A percentile compares a stretch with the other conserved stretches of the same genome.
These are phyloP conservation scores for Lactifluus echinatus DNA, from an alignment of 768 basidiomycete genomes.

Conservation along the genomic window DNA sequence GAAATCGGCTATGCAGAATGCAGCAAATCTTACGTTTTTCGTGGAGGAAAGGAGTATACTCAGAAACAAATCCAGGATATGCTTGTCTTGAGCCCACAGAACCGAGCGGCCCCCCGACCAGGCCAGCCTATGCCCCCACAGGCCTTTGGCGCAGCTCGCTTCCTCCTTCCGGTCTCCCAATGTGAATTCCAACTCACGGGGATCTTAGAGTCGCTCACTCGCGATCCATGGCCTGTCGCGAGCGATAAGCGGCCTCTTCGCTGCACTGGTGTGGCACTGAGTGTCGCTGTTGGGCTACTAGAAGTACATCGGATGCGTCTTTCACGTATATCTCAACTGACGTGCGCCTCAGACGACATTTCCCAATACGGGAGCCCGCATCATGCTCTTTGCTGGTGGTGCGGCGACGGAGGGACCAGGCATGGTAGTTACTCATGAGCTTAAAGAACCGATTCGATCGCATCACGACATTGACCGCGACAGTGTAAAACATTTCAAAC, in stretches of 20 bases:
- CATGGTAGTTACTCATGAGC: conserved; percentile 90
- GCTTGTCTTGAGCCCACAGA: conserved; percentile 77
- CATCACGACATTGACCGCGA: conserved; percentile 99
- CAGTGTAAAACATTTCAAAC: conserved; percentile 94
- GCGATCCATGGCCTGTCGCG: conserved; percentile 97
- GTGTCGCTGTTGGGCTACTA: conserved; percentile 85
- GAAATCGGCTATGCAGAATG: conserved; percentile 96
- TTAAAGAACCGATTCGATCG: conserved; percentile 95
- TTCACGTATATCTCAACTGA: not conserved
- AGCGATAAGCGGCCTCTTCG: conserved; percentile 88
- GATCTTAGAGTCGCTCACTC: conserved; percentile 76
- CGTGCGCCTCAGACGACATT: conserved; percentile 56
- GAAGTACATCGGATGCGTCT: conserved; percentile 43
- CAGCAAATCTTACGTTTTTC: conserved; percentile 98
- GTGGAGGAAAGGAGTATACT: conserved; percentile 92
- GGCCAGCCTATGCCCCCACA: conserved; percentile 77
- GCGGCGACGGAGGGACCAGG: conserved; percentile 96
- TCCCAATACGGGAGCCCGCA: conserved; percentile 90
- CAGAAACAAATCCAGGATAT: conserved; percentile 98
- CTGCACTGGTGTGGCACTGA: conserved; percentile 92
- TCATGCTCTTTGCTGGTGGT: conserved; percentile 95
- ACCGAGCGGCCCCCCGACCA: conserved; percentile 78
- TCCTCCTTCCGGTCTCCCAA: conserved; percentile 85
- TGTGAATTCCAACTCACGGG: conserved; percentile 95
- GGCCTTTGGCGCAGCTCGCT: conserved; percentile 78